Evolutionary conservation across 306 rosid species (phyloP).

Genomic region (Acacia confusa): DNA sequence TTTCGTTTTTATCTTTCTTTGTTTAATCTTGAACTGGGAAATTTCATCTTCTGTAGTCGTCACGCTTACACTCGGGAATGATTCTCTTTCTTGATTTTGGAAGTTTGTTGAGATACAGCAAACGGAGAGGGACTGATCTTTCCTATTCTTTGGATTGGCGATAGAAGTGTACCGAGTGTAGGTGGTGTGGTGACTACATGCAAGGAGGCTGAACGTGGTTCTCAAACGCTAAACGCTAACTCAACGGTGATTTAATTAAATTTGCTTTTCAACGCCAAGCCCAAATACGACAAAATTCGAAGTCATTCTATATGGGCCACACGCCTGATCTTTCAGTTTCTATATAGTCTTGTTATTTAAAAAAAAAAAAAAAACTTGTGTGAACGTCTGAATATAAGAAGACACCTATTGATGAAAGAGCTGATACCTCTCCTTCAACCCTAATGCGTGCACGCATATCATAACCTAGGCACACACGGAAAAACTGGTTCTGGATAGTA

Average conservation of each 20-base stretch:
- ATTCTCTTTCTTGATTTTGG: constrained; percentile 8
- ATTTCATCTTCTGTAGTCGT: constrained; percentile 16
- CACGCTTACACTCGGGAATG: not conserved
- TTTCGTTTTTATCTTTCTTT: not conserved
- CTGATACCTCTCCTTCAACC: not conserved
- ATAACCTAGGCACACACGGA: not conserved
- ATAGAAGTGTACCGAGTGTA: no score
- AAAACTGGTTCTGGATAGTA: constrained; percentile 2
- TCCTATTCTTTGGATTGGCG: no score
- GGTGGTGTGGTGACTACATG: no score
- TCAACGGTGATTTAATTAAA: no score
- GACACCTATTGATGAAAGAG: not conserved
- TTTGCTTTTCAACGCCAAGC: not conserved
- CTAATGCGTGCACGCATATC: constrained; percentile 34
- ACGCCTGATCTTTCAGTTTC: constrained; percentile 15
- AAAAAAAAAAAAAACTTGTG: no score
- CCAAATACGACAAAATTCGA: not conserved
- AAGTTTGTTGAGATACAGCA: not conserved
- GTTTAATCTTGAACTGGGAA: not conserved
- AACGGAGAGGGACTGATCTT: not conserved
- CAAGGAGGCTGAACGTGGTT: no score
- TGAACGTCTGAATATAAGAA: no score
- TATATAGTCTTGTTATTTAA: not conserved
- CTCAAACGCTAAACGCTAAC: no score
- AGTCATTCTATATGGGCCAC: not conserved